These are phyloP conservation scores for Leucogyrophana mollusca DNA, from an alignment of 768 basidiomycete genomes.

Conservation along the genomic window DNA sequence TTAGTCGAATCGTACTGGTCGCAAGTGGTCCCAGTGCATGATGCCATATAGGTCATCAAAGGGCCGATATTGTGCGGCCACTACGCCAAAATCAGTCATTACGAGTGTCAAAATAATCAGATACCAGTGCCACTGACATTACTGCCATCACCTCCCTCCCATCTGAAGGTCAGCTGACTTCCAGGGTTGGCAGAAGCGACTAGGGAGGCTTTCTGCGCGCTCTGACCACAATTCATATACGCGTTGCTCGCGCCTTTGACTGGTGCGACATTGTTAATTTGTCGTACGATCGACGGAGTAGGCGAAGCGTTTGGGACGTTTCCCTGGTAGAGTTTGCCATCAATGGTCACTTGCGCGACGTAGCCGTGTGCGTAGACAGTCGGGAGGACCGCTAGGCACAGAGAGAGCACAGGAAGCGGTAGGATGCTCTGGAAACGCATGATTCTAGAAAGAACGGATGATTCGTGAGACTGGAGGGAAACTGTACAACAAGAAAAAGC, in stretches of 20 bases:
- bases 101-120: neutral
- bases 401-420: neutral
- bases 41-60: slow-evolving; percentile 72
- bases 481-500: no score
- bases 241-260: slow-evolving; percentile 59
- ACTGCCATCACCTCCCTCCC: slow-evolving; percentile 46
- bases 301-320: slow-evolving; percentile 40
- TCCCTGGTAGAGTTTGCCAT: slow-evolving; percentile 43
- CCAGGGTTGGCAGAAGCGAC: slow-evolving; percentile 61
- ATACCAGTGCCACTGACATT: slow-evolving; percentile 23
- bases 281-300: slow-evolving; percentile 42
- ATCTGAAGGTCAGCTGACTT: slow-evolving; percentile 51
- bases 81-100: slow-evolving; percentile 16
- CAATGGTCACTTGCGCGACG: slow-evolving; percentile 39
- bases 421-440: no score
- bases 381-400: slow-evolving; percentile 10
- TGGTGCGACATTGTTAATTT: slow-evolving; percentile 40
- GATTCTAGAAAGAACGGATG: no score
- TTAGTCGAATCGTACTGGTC: slow-evolving; percentile 54
- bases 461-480: no score
- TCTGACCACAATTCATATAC: slow-evolving; percentile 58
- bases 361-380: slow-evolving; percentile 41
- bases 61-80: slow-evolving; percentile 66
- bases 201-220: slow-evolving; percentile 47
- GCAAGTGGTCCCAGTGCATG: slow-evolving; percentile 57